Evolutionary conservation across 495 filamentous ascomycete genomes (phyloP).

Genomic region (Hypoxylon intermedium): DNA sequence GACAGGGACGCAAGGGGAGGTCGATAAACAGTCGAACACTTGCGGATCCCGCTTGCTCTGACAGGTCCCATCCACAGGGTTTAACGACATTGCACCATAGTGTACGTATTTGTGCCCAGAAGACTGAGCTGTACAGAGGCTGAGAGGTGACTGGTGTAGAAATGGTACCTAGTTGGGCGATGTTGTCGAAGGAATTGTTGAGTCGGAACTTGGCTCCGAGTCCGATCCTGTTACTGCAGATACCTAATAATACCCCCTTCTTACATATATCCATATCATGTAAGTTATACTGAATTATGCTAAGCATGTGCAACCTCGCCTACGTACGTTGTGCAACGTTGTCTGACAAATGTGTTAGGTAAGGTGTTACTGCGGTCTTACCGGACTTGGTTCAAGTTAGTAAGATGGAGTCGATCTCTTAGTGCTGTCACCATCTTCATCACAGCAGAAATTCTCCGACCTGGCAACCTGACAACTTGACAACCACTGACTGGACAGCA

Average conservation of each 20-base stretch:
- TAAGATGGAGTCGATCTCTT: slow-evolving; percentile 12
- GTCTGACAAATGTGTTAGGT: slow-evolving; percentile 1
- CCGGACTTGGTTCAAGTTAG: not conserved
- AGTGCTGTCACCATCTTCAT: slow-evolving; percentile 1
- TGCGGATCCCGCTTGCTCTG: slow-evolving; percentile 23
- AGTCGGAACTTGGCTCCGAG: too few species aligned
- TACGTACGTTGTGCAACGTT: too few species aligned
- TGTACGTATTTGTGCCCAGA: not conserved
- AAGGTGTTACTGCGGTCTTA: slow-evolving; percentile 4
- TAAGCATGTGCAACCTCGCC: slow-evolving; percentile 9
- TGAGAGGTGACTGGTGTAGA: too few species aligned
- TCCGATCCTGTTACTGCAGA: too few species aligned
- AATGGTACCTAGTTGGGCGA: too few species aligned
- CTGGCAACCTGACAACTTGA: not conserved
- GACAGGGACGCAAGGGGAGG: slow-evolving; percentile 17
- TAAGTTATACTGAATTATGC: too few species aligned
- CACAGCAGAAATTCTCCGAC: slow-evolving; percentile 32
- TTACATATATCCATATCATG: slow-evolving; percentile 17
- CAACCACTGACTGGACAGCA: too few species aligned
- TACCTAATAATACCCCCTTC: not conserved
- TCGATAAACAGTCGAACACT: slow-evolving; percentile 18
- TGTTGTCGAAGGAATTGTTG: too few species aligned
- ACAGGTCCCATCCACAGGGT: slow-evolving; percentile 5
- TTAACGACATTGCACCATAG: slow-evolving; percentile 14
- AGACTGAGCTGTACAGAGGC: too few species aligned